phyloP scores from a whole-genome alignment of 208 protist genomes.

The Leptomonas pyrrhocoris region DNA sequence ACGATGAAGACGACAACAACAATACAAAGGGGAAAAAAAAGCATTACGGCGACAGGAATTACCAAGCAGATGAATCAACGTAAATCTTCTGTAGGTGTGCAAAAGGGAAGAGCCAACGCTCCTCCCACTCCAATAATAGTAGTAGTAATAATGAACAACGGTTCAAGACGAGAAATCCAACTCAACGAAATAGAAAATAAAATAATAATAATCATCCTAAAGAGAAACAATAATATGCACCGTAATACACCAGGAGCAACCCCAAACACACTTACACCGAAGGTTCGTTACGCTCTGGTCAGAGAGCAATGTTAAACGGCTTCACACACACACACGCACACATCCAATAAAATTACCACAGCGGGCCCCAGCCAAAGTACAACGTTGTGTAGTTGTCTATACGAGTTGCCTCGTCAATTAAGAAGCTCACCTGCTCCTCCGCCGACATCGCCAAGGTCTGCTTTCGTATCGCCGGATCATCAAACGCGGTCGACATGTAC shows the following conservation, averaged over 20 bases:
- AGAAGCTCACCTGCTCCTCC: conserved; percentile 82
- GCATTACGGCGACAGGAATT: no score
- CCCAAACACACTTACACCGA: neutral
- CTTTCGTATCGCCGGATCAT: conserved; percentile 65
- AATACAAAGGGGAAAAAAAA: no score
- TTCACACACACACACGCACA: conserved; percentile 7
- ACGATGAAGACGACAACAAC: no score
- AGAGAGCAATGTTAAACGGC: neutral
- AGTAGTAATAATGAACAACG: no score
- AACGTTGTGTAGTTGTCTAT: conserved; percentile 89
- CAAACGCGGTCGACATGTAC: conserved; percentile 91
- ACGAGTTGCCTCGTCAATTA: conserved; percentile 88
- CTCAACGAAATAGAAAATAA: neutral
- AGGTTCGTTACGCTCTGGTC: no score
- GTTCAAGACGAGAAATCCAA: no score
- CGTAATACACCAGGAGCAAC: no score
- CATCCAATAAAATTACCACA: conserved; percentile 89
- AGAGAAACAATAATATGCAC: conserved; percentile 2
- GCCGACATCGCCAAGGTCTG: conserved; percentile 56
- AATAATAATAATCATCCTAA: no score
- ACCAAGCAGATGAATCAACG: no score
- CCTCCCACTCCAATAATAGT: neutral
- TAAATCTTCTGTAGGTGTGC: no score
- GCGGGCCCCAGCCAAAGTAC: conserved; percentile 92
- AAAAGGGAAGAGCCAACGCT: neutral